A percentile compares a stretch with the other conserved stretches of the same genome.
phyloP scores from a whole-genome alignment of 768 basidiomycete genomes.

The Cystoderma amianthinum region DNA sequence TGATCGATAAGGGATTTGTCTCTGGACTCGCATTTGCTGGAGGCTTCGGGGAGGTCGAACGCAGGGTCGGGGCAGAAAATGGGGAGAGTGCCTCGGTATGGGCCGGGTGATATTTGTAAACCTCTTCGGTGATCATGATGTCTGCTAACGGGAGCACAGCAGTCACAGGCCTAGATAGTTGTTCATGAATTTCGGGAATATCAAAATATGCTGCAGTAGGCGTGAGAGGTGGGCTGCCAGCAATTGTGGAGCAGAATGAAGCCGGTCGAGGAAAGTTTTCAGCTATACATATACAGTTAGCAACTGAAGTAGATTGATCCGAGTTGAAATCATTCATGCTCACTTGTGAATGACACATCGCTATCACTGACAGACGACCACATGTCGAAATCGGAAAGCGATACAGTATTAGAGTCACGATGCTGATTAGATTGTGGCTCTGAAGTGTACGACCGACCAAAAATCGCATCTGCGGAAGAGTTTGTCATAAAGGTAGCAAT shows the following conservation, averaged over 20 bases:
- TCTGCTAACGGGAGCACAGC: background rate
- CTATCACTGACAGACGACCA: slow-evolving; percentile 23
- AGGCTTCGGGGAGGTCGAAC: slow-evolving; percentile 11
- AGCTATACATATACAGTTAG: too few relatives aligned
- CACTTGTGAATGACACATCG: slow-evolving; percentile 24
- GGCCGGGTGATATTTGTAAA: background rate
- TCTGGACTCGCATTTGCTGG: slow-evolving; percentile 2
- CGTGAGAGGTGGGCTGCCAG: slow-evolving; percentile 21
- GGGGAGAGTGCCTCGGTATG: slow-evolving; percentile 15
- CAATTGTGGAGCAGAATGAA: slow-evolving; percentile 21
- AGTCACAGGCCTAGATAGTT: background rate
- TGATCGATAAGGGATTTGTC: slow-evolving; percentile 40
- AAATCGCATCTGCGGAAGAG: slow-evolving; percentile 51
- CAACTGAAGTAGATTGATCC: slow-evolving; percentile 4
- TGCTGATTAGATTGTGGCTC: slow-evolving; percentile 7
- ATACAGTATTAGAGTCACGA: slow-evolving; percentile 24
- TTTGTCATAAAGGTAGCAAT: slow-evolving; percentile 52
- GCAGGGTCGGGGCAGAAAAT: slow-evolving; percentile 27
- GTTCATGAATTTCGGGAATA: background rate
- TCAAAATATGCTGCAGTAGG: slow-evolving; percentile 11
- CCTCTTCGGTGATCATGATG: background rate
- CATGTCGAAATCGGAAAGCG: slow-evolving; percentile 34
- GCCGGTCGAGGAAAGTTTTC: slow-evolving; percentile 36
- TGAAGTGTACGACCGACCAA: slow-evolving; percentile 15
- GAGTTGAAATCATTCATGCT: slow-evolving; percentile 17